phyloP scores from a whole-genome alignment of 192 early-diverging fungal species.

The Helicostylum pulchrum region DNA sequence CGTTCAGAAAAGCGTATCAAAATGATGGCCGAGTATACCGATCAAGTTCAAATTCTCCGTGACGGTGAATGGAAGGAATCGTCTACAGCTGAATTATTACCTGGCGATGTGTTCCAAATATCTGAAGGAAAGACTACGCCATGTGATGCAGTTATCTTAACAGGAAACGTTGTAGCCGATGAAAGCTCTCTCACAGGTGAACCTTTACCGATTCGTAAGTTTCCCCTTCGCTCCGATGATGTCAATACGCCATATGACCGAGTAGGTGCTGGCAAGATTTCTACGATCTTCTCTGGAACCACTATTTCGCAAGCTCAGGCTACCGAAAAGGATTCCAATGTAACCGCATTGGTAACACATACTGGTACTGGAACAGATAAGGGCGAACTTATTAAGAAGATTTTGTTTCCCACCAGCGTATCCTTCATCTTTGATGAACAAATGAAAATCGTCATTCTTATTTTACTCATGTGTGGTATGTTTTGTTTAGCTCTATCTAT shows the following conservation, averaged over 20 bases:
- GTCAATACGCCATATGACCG: conserved; percentile 12
- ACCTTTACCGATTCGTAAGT: conserved; percentile 66
- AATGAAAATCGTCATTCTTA: conserved; percentile 61
- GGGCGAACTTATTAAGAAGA: conserved; percentile 65
- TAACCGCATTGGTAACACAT: conserved; percentile 51
- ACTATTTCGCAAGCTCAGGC: conserved; percentile 51
- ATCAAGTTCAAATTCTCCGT: conserved; percentile 47
- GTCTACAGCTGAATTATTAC: conserved; percentile 57
- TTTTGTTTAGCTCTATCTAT: conserved; percentile 42
- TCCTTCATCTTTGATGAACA: conserved; percentile 71
- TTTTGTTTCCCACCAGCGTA: conserved; percentile 61
- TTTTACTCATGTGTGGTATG: conserved; percentile 59
- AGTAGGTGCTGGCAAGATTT: conserved; percentile 41
- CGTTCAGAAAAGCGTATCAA: conserved; percentile 54
- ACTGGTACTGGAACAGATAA: conserved; percentile 61
- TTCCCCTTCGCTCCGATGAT: conserved; percentile 48
- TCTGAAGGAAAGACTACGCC: conserved; percentile 42
- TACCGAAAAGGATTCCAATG: conserved; percentile 20
- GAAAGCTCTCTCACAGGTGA: conserved; percentile 68
- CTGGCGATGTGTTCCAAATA: conserved; percentile 69
- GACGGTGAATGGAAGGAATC: conserved; percentile 52
- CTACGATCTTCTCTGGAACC: conserved; percentile 57
- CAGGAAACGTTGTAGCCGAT: conserved; percentile 63
- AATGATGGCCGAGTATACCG: conserved; percentile 55
- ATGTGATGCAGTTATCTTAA: conserved; percentile 47